These are phyloP conservation scores for Boletus subcaerulescens DNA, from an alignment of 768 basidiomycete species.

Conservation along the genomic window DNA sequence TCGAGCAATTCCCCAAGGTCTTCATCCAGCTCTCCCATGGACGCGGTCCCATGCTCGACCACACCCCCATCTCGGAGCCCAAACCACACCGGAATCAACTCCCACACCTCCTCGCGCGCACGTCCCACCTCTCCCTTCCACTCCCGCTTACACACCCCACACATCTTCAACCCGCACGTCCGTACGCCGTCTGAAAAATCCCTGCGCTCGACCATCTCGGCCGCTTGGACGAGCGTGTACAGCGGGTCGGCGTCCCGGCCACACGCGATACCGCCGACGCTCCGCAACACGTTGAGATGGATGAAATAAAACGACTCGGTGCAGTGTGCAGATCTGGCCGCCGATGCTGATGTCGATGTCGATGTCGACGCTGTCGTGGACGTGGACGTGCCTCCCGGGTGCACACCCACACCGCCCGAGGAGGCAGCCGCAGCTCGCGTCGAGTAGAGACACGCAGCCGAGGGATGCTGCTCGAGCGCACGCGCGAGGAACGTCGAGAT, in stretches of 20 bases:
- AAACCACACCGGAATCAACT: conserved; percentile 61
- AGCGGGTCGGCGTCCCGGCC: conserved; percentile 76
- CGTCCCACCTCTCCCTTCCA: conserved; percentile 40
- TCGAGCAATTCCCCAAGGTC: conserved; percentile 1
- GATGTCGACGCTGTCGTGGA: not conserved
- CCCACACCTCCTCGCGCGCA: conserved; percentile 63
- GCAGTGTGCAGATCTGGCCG: conserved; percentile 38
- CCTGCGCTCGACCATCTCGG: conserved; percentile 67
- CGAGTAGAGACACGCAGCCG: conserved; percentile 47
- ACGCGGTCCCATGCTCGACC: not conserved
- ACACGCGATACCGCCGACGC: conserved; percentile 65
- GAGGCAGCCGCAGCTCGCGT: conserved; percentile 16
- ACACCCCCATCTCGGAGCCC: conserved; percentile 35
- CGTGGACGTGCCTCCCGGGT: too few relatives aligned
- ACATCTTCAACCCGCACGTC: conserved; percentile 54
- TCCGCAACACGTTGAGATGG: conserved; percentile 67
- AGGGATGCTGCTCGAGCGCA: conserved; percentile 53
- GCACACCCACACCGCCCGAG: not conserved
- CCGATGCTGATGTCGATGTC: not conserved
- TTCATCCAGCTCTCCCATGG: not conserved
- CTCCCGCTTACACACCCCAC: conserved; percentile 47
- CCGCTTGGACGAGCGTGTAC: conserved; percentile 63
- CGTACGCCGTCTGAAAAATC: conserved; percentile 65
- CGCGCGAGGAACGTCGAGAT: conserved; percentile 57
- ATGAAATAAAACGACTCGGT: conserved; percentile 74